Conservation (phyloP, 768 basidiomycete genomes). For the Boletus huronensis region DNA sequence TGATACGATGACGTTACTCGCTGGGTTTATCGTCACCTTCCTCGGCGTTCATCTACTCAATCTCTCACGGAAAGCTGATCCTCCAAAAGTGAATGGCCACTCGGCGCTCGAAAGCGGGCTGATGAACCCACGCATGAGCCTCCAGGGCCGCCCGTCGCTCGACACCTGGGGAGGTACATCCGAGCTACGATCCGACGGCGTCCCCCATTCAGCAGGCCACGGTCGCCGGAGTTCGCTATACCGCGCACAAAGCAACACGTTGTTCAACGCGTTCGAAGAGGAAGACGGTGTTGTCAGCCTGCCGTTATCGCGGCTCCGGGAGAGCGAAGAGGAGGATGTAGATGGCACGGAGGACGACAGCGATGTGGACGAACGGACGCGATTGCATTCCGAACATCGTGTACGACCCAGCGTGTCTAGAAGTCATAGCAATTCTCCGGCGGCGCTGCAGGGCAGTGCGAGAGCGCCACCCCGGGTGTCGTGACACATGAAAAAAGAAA, state of each 20-base stretch:
- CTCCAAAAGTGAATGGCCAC: slow-evolving; percentile 43
- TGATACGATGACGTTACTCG: slow-evolving; percentile 82
- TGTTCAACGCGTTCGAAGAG: slow-evolving; percentile 78
- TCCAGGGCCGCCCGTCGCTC: slow-evolving; percentile 76
- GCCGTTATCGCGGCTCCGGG: slow-evolving; percentile 60
- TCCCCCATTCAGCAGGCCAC: slow-evolving; percentile 41
- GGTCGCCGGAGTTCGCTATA: slow-evolving; percentile 65
- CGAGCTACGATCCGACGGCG: slow-evolving; percentile 27
- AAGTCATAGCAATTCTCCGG: slow-evolving; percentile 55
- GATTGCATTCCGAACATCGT: slow-evolving; percentile 28
- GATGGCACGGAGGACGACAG: slow-evolving; percentile 45
- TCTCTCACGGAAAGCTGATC: slow-evolving; percentile 61
- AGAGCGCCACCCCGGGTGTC: slow-evolving; percentile 18
- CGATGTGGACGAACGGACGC: slow-evolving; percentile 45
- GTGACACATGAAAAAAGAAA: slow-evolving; percentile 6
- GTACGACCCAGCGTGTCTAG: slow-evolving; percentile 39
- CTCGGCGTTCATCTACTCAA: slow-evolving; percentile 95
- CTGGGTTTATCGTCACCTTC: slow-evolving; percentile 91
- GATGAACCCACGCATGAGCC: slow-evolving; percentile 74
- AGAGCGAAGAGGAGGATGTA: slow-evolving; percentile 56
- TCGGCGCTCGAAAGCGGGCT: slow-evolving; percentile 61
- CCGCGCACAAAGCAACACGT: slow-evolving; percentile 57
- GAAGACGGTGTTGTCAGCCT: slow-evolving; percentile 29
- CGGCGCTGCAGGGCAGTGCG: slow-evolving; percentile 29
- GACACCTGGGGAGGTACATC: slow-evolving; percentile 63